Evolutionary conservation across 257 asterid species (phyloP).

Genomic region (Penstemon newberryi): DNA sequence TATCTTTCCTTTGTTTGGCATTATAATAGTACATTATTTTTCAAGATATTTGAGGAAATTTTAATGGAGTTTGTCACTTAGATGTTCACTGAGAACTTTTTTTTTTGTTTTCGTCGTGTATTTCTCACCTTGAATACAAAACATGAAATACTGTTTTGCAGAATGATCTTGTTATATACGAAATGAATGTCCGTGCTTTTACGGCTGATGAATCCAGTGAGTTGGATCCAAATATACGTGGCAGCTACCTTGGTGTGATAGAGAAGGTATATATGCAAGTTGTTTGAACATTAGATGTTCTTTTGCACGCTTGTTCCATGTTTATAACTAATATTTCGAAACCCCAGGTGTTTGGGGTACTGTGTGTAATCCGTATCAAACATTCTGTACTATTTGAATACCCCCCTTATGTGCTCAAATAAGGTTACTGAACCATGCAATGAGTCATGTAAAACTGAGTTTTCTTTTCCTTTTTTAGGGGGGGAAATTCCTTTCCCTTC

Average conservation of each 20-base stretch:
- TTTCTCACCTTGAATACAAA: conserved; percentile 14
- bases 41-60: conserved; percentile 1
- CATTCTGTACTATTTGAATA: no score
- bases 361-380: background rate
- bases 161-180: conserved; percentile 92
- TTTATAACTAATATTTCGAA: background rate
- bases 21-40: background rate
- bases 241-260: conserved; percentile 93
- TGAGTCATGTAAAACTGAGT: no score
- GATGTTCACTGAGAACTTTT: conserved; percentile 11
- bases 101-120: conserved; percentile 12
- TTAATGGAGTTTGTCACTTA: conserved; percentile 14
- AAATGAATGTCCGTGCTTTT: conserved; percentile 94
- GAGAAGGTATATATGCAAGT: conserved; percentile 60
- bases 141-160: conserved; percentile 41
- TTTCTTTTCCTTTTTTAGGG: no score
- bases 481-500: no score
- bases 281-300: background rate
- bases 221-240: conserved; percentile 65
- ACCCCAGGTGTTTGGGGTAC: conserved; percentile 3
- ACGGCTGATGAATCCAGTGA: conserved; percentile 92
- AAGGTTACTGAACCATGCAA: no score
- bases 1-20: background rate
- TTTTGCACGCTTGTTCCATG: no score
- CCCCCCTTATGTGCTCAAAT: no score